phyloP scores from a whole-genome alignment of 1,284 basidiomycete species.

The Microbotryum intermedium region DNA sequence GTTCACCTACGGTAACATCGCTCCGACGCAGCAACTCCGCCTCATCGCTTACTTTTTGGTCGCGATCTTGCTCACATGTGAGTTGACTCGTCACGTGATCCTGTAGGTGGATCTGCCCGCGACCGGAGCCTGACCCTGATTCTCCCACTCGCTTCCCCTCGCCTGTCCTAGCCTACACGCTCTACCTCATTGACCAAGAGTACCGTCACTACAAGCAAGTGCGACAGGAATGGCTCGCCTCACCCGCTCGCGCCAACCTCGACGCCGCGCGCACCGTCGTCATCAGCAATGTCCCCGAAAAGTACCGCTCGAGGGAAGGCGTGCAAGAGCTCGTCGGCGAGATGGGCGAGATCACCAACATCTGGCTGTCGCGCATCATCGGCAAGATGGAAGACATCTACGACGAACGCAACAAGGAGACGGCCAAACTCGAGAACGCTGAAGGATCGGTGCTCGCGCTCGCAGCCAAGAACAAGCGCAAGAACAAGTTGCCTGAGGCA shows the following conservation, averaged over 20 bases:
- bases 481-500: background rate
- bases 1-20: background rate
- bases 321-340: slow-evolving; percentile 50
- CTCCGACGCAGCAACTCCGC: background rate
- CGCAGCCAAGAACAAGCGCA: slow-evolving; percentile 50
- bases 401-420: slow-evolving; percentile 63
- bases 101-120: too few species aligned
- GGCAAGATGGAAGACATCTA: slow-evolving; percentile 69
- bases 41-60: background rate
- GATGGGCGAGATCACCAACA: slow-evolving; percentile 62
- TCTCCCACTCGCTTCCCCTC: background rate
- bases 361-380: slow-evolving; percentile 57
- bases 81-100: too few species aligned
- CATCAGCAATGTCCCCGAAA: slow-evolving; percentile 70
- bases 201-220: slow-evolving; percentile 68
- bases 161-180: slow-evolving; percentile 56
- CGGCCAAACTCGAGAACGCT: slow-evolving; percentile 68
- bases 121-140: too few species aligned
- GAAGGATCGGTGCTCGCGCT: slow-evolving; percentile 65
- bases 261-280: slow-evolving; percentile 78
- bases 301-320: slow-evolving; percentile 55
- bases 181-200: slow-evolving; percentile 67
- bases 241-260: slow-evolving; percentile 56
- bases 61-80: background rate
- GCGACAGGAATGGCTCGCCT: slow-evolving; percentile 75